Conservation (phyloP, 306 rosid genomes). For the Corylus americana region DNA sequence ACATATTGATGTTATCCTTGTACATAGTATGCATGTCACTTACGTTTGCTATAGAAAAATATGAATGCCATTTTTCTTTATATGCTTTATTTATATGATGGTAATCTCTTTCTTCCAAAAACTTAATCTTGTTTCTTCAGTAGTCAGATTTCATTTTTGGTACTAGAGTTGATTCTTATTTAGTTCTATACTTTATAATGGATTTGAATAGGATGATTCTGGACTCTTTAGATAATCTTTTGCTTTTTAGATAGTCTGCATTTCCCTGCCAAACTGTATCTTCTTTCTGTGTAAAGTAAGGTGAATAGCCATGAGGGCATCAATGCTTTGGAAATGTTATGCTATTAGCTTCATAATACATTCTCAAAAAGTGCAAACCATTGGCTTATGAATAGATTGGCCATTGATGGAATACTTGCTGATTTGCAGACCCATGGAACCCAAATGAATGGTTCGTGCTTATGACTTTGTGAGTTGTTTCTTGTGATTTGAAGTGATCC, state of each 20-base stretch:
- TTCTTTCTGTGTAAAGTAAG: neutral
- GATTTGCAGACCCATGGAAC: neutral
- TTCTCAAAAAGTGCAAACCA: neutral
- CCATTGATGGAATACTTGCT: neutral
- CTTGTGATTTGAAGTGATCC: neutral
- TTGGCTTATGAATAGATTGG: neutral
- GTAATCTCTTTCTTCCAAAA: neutral
- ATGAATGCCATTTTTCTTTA: neutral
- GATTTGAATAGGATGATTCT: neutral
- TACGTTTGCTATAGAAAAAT: neutral
- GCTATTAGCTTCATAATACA: neutral
- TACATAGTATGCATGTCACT: neutral
- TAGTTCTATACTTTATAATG: neutral
- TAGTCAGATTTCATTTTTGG: no score
- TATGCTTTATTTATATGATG: neutral
- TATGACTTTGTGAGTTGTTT: neutral
- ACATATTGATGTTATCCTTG: neutral
- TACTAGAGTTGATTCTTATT: neutral
- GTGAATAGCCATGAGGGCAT: neutral
- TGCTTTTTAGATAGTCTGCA: neutral
- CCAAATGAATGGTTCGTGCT: neutral
- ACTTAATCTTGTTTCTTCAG: neutral
- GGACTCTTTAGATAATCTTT: neutral
- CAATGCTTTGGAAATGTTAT: neutral
- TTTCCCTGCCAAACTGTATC: neutral